Conservation (phyloP, 257 asterid genomes). For the Solanum gandarillasii region DNA sequence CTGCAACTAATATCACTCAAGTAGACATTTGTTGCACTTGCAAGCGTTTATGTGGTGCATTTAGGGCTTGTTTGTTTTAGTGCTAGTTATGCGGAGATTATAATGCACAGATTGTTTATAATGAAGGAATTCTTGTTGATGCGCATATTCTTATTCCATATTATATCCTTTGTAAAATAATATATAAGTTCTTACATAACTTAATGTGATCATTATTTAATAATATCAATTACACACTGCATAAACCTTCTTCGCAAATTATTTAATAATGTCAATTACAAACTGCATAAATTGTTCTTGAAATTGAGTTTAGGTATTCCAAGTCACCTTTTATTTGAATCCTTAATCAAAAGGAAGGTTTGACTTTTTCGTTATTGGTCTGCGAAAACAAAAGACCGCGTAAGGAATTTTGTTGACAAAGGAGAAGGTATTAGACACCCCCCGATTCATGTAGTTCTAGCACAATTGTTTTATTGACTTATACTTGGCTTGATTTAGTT, state of each 20-base stretch:
- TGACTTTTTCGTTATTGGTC: too few species aligned
- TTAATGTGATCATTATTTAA: background rate
- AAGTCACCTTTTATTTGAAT: too few species aligned
- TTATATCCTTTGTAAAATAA: background rate
- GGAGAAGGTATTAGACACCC: too few species aligned
- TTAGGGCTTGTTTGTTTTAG: background rate
- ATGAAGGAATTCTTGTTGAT: background rate
- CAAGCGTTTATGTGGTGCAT: background rate
- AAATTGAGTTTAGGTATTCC: too few species aligned
- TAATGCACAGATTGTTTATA: background rate
- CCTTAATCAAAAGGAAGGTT: too few species aligned
- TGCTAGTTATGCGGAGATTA: background rate
- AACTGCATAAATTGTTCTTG: background rate
- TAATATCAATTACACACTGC: background rate
- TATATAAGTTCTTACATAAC: background rate
- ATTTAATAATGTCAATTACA: background rate
- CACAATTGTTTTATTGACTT: too few species aligned
- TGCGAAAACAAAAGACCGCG: too few species aligned
- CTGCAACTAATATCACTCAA: background rate
- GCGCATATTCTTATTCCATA: background rate
- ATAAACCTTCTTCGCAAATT: background rate
- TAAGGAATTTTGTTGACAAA: too few species aligned
- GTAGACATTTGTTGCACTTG: background rate
- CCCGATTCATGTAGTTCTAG: too few species aligned
- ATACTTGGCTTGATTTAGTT: too few species aligned